Evolutionary conservation across 257 asterid genomes (phyloP), one percentile per base, ranked within the genome.

Genomic region (Solanum sejunctum): DNA sequence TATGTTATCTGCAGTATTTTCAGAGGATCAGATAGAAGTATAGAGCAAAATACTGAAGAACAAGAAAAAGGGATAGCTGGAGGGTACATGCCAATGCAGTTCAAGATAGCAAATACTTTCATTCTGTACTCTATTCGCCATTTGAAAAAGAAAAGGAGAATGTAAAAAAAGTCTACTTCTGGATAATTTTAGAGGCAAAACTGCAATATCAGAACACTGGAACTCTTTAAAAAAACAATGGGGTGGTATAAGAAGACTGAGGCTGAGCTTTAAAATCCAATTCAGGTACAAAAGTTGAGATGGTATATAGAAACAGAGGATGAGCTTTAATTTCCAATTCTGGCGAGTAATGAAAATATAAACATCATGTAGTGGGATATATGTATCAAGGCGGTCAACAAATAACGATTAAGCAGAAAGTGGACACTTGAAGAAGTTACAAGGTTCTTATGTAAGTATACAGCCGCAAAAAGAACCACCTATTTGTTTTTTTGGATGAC

Each of bases 1-100:
- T 89, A 92, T 36, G 89, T 85, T 86, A 97, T 93, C 99, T 97
- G 99, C 94, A 92, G 51, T 28, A 28, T 83, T 66, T 78, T 12
- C n/a, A 83, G 85, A 80, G 79, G 56, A 86, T 41, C 10, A 83
- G 78, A 54, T 82, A 41, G 45, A 49, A 66, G 80, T 86, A 80
- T 61, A 41, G 54, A 56, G 66, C 52, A 43, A 84, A 84, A 60
- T 58, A 77, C 63, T 26, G 8, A 77, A 77, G 82, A 84, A 61
- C 28, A 60, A 51, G 23, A 77, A 77, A 77, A 77, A 26, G 63
- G 18, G 47, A 51, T 15, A 51, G 63, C 82, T 49, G 16, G 45
- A 75, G 26, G 47, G 26, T 49, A 51, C 82, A 77, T 51, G 61
- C 47, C 63, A 77, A 32, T 51, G 63, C 63, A 51, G 47, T 23